phyloP scores from a whole-genome alignment of 768 basidiomycete genomes.

The Mycena pura region DNA sequence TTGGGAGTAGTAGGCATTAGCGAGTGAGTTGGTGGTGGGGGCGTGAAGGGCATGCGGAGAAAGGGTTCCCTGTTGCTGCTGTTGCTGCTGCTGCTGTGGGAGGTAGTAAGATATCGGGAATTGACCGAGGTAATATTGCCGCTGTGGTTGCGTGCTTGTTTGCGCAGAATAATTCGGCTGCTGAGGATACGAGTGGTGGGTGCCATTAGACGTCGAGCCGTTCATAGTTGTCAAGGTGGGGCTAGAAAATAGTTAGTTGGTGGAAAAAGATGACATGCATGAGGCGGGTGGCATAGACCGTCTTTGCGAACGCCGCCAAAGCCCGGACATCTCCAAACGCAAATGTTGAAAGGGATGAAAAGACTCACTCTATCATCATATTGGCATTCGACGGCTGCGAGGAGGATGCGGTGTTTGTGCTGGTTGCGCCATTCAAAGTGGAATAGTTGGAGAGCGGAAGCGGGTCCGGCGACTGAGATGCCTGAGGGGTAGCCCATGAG shows the following conservation, averaged over 20 bases:
- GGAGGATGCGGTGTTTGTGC: constrained; percentile 33
- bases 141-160: constrained; percentile 39
- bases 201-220: constrained; percentile 48
- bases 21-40: constrained; percentile 52
- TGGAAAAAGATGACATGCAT: constrained; percentile 22
- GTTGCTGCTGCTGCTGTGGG: constrained; percentile 41
- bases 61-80: constrained; percentile 64
- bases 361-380: constrained; percentile 76
- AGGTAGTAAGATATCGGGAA: constrained; percentile 22
- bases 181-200: constrained; percentile 53
- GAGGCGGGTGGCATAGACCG: background rate
- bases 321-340: too few relatives aligned
- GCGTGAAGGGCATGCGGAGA: constrained; percentile 75
- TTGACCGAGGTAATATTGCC: constrained; percentile 29
- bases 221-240: constrained; percentile 68
- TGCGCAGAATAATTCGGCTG: constrained; percentile 47
- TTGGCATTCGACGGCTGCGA: constrained; percentile 33
- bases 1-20: constrained; percentile 39
- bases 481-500: constrained; percentile 33
- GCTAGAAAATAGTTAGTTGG: constrained; percentile 41
- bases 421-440: constrained; percentile 31
- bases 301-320: background rate
- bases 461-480: constrained; percentile 29
- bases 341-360: constrained; percentile 15
- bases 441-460: constrained; percentile 28